Conservation (phyloP, 352 stramenopile species). For the Globisporangium okanoganense region DNA sequence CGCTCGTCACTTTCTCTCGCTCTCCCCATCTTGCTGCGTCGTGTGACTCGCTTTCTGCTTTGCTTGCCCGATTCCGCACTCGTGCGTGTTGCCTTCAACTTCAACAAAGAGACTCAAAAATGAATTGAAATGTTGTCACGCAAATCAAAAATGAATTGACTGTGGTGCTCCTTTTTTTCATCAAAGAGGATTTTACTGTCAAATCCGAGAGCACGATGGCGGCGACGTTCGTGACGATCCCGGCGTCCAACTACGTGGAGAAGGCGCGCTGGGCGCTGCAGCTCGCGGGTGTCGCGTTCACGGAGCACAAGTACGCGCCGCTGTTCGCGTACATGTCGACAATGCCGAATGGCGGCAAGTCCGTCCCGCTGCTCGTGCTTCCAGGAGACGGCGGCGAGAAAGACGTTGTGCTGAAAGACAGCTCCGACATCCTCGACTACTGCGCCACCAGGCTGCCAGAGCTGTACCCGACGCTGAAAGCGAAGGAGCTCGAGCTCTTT, state of each 20-base stretch:
- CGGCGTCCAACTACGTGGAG: constrained; percentile 55
- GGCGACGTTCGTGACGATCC: constrained; percentile 43
- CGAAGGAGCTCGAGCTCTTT: constrained; percentile 36
- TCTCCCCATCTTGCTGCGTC: constrained; percentile 4
- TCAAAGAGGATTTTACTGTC: neutral
- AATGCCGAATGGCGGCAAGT: constrained; percentile 35
- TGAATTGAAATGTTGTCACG: neutral
- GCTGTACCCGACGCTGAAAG: constrained; percentile 30
- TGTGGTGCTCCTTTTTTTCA: neutral
- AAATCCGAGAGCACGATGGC: neutral
- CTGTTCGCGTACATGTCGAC: constrained; percentile 43
- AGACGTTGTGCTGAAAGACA: constrained; percentile 26
- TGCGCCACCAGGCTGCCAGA: constrained; percentile 28
- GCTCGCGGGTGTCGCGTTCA: constrained; percentile 34
- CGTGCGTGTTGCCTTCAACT: neutral
- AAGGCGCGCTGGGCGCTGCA: constrained; percentile 56
- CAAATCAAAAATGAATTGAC: neutral
- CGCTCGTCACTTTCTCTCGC: neutral
- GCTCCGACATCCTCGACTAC: constrained; percentile 37
- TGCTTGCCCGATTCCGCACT: constrained; percentile 12
- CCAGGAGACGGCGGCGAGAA: constrained; percentile 6
- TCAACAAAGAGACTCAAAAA: constrained; percentile 9
- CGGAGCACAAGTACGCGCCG: constrained; percentile 42
- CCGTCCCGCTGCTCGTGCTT: constrained; percentile 37
- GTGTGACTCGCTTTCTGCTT: neutral